Conservation (phyloP, 176 grass and related monocot species). For the Ananas comosus region DNA sequence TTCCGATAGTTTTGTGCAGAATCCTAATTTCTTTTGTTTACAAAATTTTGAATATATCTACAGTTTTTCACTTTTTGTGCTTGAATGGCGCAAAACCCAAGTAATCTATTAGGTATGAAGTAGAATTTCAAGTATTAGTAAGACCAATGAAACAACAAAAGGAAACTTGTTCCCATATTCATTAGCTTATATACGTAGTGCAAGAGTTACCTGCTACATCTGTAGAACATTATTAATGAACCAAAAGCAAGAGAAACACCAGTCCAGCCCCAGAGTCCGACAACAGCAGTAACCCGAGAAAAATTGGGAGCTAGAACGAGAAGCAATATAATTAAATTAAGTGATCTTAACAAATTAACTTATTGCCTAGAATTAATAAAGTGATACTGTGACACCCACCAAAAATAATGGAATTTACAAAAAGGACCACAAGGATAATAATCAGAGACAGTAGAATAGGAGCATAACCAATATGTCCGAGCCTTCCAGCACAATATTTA, state of each 20-base stretch:
- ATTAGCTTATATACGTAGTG: neutral
- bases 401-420: slow-evolving; percentile 73
- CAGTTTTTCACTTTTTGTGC: too few species aligned
- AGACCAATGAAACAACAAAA: neutral
- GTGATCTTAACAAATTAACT: slow-evolving; percentile 7
- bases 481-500: slow-evolving; percentile 51
- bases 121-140: neutral
- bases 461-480: slow-evolving; percentile 64
- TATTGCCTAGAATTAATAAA: slow-evolving; percentile 11
- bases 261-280: slow-evolving; percentile 78
- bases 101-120: neutral
- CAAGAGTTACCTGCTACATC: slow-evolving; percentile 70
- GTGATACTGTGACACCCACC: slow-evolving; percentile 35
- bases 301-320: slow-evolving; percentile 53
- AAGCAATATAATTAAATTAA: slow-evolving; percentile 28
- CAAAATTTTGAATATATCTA: too few species aligned
- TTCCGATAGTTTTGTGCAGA: too few species aligned
- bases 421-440: slow-evolving; percentile 55
- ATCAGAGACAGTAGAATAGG: slow-evolving; percentile 56
- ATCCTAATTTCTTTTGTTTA: too few species aligned
- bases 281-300: slow-evolving; percentile 57
- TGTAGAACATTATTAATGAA: slow-evolving; percentile 72
- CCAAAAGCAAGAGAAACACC: slow-evolving; percentile 71
- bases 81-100: too few species aligned
- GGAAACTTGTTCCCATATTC: neutral